Conservation (phyloP, 2,329 filamentous ascomycete species). For the Rhynchosporium secalis region DNA sequence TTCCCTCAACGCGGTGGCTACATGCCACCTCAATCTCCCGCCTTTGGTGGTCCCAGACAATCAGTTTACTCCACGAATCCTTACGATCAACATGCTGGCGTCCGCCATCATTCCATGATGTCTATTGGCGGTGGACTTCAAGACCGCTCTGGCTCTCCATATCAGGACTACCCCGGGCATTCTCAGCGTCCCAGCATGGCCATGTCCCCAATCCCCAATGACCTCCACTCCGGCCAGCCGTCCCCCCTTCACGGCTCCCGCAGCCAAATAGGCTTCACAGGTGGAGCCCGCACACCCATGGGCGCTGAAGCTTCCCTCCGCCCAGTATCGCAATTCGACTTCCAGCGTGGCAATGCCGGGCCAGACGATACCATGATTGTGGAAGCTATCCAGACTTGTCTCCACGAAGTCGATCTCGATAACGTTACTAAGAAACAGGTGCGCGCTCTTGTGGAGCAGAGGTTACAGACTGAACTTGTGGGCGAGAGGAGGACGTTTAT, state of each 20-base stretch:
- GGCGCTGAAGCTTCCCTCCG: conserved; percentile 43
- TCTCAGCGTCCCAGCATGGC: conserved; percentile 56
- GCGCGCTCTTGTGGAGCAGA: conserved; percentile 85
- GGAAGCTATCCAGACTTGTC: conserved; percentile 78
- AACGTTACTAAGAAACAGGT: conserved; percentile 99
- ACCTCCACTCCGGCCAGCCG: conserved; percentile 42
- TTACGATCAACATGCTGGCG: conserved; percentile 45
- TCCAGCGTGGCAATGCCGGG: conserved; percentile 57
- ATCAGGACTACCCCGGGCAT: conserved; percentile 53
- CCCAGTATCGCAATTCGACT: conserved; percentile 60
- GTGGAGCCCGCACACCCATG: conserved; percentile 50
- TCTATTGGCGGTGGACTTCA: conserved; percentile 55
- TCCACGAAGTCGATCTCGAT: conserved; percentile 88
- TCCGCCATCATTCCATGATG: conserved; percentile 69
- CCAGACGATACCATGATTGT: conserved; percentile 80
- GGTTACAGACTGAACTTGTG: conserved; percentile 78
- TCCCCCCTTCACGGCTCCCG: conserved; percentile 44
- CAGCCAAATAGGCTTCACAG: conserved; percentile 41
- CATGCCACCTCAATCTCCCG: conserved; percentile 82
- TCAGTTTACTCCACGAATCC: conserved; percentile 47
- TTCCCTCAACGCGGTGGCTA: conserved; percentile 68
- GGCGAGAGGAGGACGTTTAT: conserved; percentile 88
- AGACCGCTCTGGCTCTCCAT: conserved; percentile 55
- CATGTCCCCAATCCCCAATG: conserved; percentile 49
- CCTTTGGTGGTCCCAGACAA: conserved; percentile 55